Evolutionary conservation across 768 basidiomycete species (phyloP).

Genomic region (Cyclocybe aegerita): DNA sequence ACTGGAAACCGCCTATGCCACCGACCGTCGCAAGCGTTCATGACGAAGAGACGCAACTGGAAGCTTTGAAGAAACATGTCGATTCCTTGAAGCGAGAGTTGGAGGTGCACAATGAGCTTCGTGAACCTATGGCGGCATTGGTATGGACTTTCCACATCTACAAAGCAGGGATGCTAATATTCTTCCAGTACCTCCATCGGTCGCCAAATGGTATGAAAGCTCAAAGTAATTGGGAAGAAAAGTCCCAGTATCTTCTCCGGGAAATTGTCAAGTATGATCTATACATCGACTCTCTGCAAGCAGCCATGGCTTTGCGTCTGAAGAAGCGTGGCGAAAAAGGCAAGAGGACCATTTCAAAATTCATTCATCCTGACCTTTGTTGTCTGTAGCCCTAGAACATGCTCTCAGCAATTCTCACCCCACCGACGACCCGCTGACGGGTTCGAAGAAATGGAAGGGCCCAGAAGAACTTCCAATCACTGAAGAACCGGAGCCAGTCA

Average conservation of each 20-base stretch:
- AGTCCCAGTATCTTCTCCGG: conserved; percentile 82
- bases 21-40: conserved; percentile 82
- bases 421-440: conserved; percentile 11
- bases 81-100: conserved; percentile 73
- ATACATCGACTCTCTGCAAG: conserved; percentile 87
- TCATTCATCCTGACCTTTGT: conserved; percentile 1
- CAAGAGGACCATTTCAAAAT: conserved; percentile 11
- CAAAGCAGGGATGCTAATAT: conserved; percentile 11
- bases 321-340: conserved; percentile 90
- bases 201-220: conserved; percentile 76
- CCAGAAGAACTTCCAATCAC: conserved; percentile 14
- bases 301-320: conserved; percentile 80
- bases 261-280: conserved; percentile 96
- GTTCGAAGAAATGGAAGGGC: conserved; percentile 13
- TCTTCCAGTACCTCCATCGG: conserved; percentile 73
- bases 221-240: conserved; percentile 89
- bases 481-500: conserved; percentile 23
- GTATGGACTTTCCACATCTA: conserved; percentile 36
- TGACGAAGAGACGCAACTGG: conserved; percentile 92
- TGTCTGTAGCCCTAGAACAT: conserved; percentile 20
- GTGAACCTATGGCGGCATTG: conserved; percentile 78
- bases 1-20: conserved; percentile 92
- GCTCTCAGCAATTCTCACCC: conserved; percentile 23
- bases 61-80: conserved; percentile 85
- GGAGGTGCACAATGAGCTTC: conserved; percentile 78